Base-by-base conservation (phyloP, 2,329 filamentous ascomycete genomes). In the Trichoderma atrobrunneum region DNA sequence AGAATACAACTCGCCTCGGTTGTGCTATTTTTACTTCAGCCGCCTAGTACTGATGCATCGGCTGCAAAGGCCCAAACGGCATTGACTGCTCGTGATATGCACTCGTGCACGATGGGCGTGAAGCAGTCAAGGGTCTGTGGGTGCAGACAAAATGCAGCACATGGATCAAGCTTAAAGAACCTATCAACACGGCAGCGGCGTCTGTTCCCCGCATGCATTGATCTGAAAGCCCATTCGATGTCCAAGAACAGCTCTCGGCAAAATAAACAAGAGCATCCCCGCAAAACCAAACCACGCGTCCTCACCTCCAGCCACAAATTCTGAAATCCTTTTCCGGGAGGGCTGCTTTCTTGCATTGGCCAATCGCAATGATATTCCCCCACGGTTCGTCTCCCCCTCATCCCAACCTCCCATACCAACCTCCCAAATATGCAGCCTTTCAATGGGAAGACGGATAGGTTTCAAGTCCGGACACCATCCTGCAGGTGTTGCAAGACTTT, bases 351-450 rank as follows among this genome's bases (percentile, higher is more conserved):
- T 36, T 71, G 62, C 71, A 72, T 72, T 72, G 71, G 48, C 71
- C 71, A 72, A 72, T 72, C 48, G 59, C 32, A 39, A 36, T 43
- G 39, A 16, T 28, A 63, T 12, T 43, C 63, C 70, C 63, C 63
- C 70, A 61, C 48, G 60, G 60, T 71, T 67, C 64, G 64, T 67
- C 60, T 43, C 59, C 48, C 57, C 24, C 66, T 57, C 64, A 59
- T 54, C 30, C 62, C 48, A 54, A 7, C 48, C 48, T 54, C n/a
- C 48, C 11, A 24, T 71, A 72, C 71, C 71, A 73, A 70, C 66
- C 74, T 75, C 71, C 70, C 71, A 21, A 74, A 28, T 66, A 63
- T 48, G 66, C 66, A 51, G 36, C 66, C 26, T 61, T 32, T 28
- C 18, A 7, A 30, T 62, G 67, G 39, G 56, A 69, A 51, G 64